phyloP scores from a whole-genome alignment of 192 early-diverging fungal genomes.

The Fimicolochytrium jonesii region DNA sequence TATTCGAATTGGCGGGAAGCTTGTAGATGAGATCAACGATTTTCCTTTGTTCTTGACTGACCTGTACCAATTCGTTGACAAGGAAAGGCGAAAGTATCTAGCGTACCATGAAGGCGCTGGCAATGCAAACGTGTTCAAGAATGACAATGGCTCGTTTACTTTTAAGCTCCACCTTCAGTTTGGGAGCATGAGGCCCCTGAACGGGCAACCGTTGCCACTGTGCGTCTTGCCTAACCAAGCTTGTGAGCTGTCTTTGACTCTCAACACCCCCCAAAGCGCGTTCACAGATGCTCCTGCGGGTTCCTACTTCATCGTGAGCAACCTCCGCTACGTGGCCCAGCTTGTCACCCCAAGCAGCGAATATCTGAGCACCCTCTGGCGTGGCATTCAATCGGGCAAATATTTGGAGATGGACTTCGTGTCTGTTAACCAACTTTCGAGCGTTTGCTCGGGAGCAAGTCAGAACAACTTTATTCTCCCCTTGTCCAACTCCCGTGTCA shows the following conservation, averaged over 20 bases:
- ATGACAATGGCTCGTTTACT: background rate
- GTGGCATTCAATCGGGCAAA: background rate
- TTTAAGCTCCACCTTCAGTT: background rate
- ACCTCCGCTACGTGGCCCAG: background rate
- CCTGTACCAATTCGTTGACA: background rate
- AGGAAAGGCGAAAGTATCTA: background rate
- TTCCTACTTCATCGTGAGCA: background rate
- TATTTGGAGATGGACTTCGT: background rate
- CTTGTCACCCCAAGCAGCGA: background rate
- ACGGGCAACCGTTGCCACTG: background rate
- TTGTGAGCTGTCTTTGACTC: background rate
- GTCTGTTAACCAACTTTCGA: background rate
- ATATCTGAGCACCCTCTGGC: background rate
- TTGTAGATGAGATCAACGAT: background rate
- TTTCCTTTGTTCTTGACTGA: background rate
- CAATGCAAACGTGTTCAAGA: background rate
- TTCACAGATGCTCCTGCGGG: background rate
- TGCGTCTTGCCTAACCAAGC: background rate
- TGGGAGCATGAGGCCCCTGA: background rate
- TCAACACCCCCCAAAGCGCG: background rate
- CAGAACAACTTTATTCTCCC: constrained; percentile 1
- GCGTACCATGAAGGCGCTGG: background rate
- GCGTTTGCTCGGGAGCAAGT: background rate
- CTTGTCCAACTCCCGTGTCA: background rate
- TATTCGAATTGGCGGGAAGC: background rate